Conservation (phyloP, 768 basidiomycete species). For the Paxillus involutus region DNA sequence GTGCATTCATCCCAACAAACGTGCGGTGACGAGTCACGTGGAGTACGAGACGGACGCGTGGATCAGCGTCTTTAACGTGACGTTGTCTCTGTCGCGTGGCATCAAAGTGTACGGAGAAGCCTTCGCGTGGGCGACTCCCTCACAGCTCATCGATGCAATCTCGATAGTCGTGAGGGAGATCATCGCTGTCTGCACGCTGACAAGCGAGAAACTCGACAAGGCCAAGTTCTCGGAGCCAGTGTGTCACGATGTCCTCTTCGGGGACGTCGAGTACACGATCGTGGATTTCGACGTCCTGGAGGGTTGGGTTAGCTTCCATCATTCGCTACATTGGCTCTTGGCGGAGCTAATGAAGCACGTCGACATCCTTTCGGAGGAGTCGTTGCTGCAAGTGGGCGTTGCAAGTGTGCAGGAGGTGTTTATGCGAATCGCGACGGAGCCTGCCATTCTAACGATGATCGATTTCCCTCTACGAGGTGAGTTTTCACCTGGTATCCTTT, state of each 20-base stretch:
- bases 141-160: slow-evolving; percentile 67
- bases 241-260: slow-evolving; percentile 71
- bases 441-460: slow-evolving; percentile 70
- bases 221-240: slow-evolving; percentile 59
- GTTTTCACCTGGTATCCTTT: slow-evolving; percentile 17
- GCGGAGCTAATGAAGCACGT: slow-evolving; percentile 88
- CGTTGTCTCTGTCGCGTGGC: slow-evolving; percentile 83
- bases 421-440: slow-evolving; percentile 59
- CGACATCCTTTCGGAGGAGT: slow-evolving; percentile 58
- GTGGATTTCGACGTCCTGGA: slow-evolving; percentile 78
- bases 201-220: slow-evolving; percentile 67
- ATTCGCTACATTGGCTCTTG: slow-evolving; percentile 87
- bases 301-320: slow-evolving; percentile 90
- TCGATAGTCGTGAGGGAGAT: slow-evolving; percentile 70
- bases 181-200: slow-evolving; percentile 65
- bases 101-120: slow-evolving; percentile 90
- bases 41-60: slow-evolving; percentile 97
- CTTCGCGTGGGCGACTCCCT: slow-evolving; percentile 55
- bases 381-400: slow-evolving; percentile 51
- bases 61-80: slow-evolving; percentile 96
- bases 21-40: slow-evolving; percentile 79
- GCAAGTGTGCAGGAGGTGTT: slow-evolving; percentile 61
- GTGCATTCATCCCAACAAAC: slow-evolving; percentile 88
- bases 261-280: slow-evolving; percentile 54
- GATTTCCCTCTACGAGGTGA: slow-evolving; percentile 89